Evolutionary conservation across 371 early-diverging fungal species (phyloP), one percentile per base, ranked within the genome.

Genomic region (Apophysomyces ossiformis): DNA sequence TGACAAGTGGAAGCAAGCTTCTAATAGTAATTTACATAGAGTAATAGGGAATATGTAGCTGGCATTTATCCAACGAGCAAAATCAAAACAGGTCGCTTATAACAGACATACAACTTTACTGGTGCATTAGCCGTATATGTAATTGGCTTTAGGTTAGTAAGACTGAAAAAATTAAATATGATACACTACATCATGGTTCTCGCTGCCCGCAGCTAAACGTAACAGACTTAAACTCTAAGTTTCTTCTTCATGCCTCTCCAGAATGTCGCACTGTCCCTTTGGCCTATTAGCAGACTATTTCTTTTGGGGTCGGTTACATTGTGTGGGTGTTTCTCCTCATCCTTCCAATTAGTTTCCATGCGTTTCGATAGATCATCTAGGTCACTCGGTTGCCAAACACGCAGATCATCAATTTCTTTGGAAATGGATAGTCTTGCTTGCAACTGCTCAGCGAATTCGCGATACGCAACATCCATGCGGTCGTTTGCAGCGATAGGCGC

Each of bases 221-320:
- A 43, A 8, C 21, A 47, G 47, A 59, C 21, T 66, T 62, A 72
- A 18, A 72, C 72, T 16, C 72, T 39, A 36, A 72, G 61, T 44
- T 72, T 72, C 68, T 72, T 72, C 35, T 72, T 72, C 72, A 72
- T 72, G 57, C 68, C 72, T 57, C 64, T 36, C 72, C 72, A 72
- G 50, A 72, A 72, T 16, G 71, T 61, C 15, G 60, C 50, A 18
- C 61, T 63, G 37, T 66, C 69, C 35, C 64, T 66, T n/a, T 58
- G 45, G 15, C 43, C 39, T 16, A 58, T 18, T 13, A 50, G 2
- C 21, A 50, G 5, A 11, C 54, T 50, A 21, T 7, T 50, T 21
- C 54, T 26, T 58, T 9, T 61, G 26, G 56, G 36, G 58, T n/a
- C 60, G 36, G 39, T 61, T 57, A 12, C 56, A 59, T 8, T 65